phyloP scores from a whole-genome alignment of 2,329 filamentous ascomycete genomes.

The Trichoderma arundinaceum region DNA sequence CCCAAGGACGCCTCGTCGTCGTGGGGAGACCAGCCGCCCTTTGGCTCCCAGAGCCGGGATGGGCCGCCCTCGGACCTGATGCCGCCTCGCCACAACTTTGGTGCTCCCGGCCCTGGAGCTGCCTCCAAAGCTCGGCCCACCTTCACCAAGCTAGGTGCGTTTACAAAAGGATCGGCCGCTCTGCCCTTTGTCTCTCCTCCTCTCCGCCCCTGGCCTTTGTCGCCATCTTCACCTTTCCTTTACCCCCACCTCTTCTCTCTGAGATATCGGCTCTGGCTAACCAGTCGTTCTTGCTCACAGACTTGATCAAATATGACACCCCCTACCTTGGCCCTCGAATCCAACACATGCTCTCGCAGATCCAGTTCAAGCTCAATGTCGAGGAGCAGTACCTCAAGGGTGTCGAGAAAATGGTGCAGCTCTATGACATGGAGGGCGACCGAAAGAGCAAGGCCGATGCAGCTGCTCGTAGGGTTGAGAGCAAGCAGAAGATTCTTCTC shows the following conservation, averaged over 20 bases:
- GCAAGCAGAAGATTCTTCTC: conserved; percentile 96
- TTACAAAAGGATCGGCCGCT: neutral
- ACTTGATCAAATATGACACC: conserved; percentile 98
- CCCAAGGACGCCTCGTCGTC: conserved; percentile 70
- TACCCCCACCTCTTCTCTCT: neutral
- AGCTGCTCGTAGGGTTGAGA: conserved; percentile 86
- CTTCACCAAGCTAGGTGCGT: conserved; percentile 92
- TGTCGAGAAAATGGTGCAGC: conserved; percentile 98
- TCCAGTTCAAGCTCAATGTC: conserved; percentile 98
- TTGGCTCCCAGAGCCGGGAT: conserved; percentile 66
- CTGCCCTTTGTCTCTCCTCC: neutral
- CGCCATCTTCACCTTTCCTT: no score
- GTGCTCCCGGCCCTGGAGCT: conserved; percentile 68
- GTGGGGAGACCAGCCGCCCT: conserved; percentile 63
- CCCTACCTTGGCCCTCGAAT: conserved; percentile 94
- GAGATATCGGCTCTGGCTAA: conserved; percentile 14
- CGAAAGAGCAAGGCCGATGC: conserved; percentile 94
- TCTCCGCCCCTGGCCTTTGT: neutral
- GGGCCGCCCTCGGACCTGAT: conserved; percentile 74
- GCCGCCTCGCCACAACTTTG: conserved; percentile 81
- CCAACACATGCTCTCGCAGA: conserved; percentile 97
- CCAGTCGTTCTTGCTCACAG: conserved; percentile 52
- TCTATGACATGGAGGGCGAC: conserved; percentile 97
- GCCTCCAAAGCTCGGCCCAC: conserved; percentile 80
- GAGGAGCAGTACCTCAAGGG: conserved; percentile 99